Base-by-base conservation (phyloP, 1,284 basidiomycete species). In the Boletus semigastroideus region DNA sequence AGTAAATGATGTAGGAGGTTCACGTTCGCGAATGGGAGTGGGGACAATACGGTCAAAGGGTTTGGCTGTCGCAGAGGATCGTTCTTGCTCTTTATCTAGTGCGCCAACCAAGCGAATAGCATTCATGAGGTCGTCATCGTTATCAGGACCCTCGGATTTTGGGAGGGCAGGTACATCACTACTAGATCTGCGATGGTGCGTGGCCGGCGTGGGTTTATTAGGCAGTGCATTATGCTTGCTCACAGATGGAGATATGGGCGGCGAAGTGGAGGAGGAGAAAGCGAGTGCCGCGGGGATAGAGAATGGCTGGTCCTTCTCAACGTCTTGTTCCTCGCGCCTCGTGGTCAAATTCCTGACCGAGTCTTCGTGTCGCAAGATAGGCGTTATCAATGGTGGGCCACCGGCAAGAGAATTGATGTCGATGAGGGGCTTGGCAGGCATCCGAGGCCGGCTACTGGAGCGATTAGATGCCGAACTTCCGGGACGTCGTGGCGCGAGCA, bases 1-100 rank as follows among this genome's bases (percentile, higher is more conserved):
- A 50, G 79, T 80, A 60, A 88, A 90, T 11, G 82, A 73, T 2
- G 84, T 78, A 1, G 78, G 77, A 2, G 82, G 79, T 39, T 79
- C 73, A 27, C 85, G 79, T 56, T 79, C 75, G 52, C 80, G 79
- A 50, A 89, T 85, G 13, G 78, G 79, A 22, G 83, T 86, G 1
- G 86, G 86, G 14, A 80, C 75, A 49, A 87, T 82, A 25, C 67
- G 70, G 17, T 68, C 61, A 41, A 41, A 51, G 8, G 49, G 44
- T 34, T 43, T 53, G 28, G 51, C 10, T 3, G 38, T 12, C 22
- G 13, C 45, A 27, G 53, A 44, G 17, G 54, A 25, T 27, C 51
- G 49, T 7, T 70, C 59, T 12, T 22, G 20, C 28, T 55, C 62
- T 45, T 64, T 52, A 49, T 69, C 59, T 14, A 70, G 53, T 12